Conservation (phyloP, 257 asterid genomes). For the Gynochthodes officinalis region DNA sequence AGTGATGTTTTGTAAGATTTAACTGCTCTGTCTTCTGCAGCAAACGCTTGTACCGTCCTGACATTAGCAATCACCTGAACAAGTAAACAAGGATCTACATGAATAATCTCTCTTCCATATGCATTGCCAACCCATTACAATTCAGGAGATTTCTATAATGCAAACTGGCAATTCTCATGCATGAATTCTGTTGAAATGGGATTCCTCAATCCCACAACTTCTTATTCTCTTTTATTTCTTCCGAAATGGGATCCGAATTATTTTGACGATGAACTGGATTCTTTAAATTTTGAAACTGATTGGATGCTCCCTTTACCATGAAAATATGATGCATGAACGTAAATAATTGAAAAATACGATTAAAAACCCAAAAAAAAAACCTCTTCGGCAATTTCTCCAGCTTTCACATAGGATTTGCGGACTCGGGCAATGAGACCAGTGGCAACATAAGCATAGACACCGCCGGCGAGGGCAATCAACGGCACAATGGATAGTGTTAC, state of each 20-base stretch:
- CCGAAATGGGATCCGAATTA: not conserved
- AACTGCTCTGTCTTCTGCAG: slow-evolving; percentile 87
- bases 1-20: slow-evolving; percentile 57
- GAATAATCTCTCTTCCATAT: not conserved
- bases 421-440: slow-evolving; percentile 82
- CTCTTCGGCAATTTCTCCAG: slow-evolving; percentile 99
- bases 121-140: not conserved
- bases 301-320: not conserved
- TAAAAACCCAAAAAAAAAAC: slow-evolving; percentile 22
- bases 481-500: slow-evolving; percentile 95
- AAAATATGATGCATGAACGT: not conserved
- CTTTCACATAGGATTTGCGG: slow-evolving; percentile 81
- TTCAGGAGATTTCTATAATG: not conserved
- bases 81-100: not conserved
- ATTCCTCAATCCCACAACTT: not conserved
- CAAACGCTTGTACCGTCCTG: slow-evolving; percentile 94
- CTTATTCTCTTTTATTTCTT: too few relatives aligned
- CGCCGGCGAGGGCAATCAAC: slow-evolving; percentile 90
- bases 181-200: not conserved
- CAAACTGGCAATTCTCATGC: not conserved
- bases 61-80: slow-evolving; percentile 82
- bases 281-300: too few relatives aligned
- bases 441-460: slow-evolving; percentile 78
- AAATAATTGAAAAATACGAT: not conserved
- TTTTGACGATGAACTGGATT: not conserved